Evolutionary conservation across 2,329 filamentous ascomycete genomes (phyloP), one percentile per base, ranked within the genome.

Genomic region (Phoma sp.): DNA sequence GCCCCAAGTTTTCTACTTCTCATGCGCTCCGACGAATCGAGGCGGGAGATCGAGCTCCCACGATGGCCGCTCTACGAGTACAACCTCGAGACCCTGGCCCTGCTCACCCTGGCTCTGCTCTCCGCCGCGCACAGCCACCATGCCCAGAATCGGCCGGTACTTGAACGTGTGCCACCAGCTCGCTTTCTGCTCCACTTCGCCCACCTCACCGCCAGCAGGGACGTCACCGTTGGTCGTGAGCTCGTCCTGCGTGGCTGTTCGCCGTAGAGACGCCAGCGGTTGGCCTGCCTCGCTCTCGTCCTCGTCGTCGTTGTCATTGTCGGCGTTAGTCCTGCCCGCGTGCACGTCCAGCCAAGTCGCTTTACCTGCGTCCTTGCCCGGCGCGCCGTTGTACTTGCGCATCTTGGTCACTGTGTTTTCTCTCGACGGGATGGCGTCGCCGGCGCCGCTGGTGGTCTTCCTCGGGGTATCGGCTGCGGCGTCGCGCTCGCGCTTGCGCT

Each of bases 71-170:
- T 98, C 94, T 13, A 98, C 87, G 46, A 98, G 80, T 2, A 92
- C 93, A 41, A 97, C 90, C 76, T 99, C 95, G 4, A 90, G 77
- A 17, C 17, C 17, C 17, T 17, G 17, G 17, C 17, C 17, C 10
- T 79, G 75, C 40, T 66, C 56, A 36, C 87, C 77, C 25, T 58
- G 60, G 24, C 49, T 63, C 36, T 24, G 22, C 22, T 24, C 22
- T 6, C 22, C 22, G 22, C 70, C 66, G 21, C 77, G 80, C 29
- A 89, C 75, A 17, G 84, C 82, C 19, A 86, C 81, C 39, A 89
- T 82, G 5, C 93, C 95, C 58, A 99, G 81, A 65, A 99, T 92
- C n/a, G 93, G 91, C 55, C 93, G 85, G 77, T 98, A 99, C 76
- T 96, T 96, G 81, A 90, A 92, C 5, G 93, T 96, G 72, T 88